phyloP scores from a whole-genome alignment of 1,284 basidiomycete genomes.

The Sparassis latifolia region DNA sequence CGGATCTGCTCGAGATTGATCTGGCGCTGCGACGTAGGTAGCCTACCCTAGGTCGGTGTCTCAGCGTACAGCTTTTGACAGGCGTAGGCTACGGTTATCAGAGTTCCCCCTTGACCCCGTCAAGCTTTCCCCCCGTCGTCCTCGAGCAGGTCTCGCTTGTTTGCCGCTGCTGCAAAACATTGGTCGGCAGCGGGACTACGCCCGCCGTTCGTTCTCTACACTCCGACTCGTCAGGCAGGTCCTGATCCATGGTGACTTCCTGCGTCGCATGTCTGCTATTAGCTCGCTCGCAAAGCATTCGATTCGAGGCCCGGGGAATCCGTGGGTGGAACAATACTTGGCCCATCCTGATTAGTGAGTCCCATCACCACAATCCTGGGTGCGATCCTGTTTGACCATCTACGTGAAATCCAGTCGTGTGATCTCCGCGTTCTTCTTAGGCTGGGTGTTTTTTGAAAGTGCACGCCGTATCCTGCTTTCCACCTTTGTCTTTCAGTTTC shows the following conservation, averaged over 20 bases:
- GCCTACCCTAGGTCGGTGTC: too few species aligned
- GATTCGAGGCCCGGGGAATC: conserved; percentile 11
- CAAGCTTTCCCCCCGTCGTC: too few species aligned
- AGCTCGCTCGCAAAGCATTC: background rate
- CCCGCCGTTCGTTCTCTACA: background rate
- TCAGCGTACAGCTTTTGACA: too few species aligned
- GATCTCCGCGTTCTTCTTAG: conserved; percentile 41
- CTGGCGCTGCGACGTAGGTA: too few species aligned
- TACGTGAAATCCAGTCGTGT: conserved; percentile 28
- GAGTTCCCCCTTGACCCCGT: too few species aligned
- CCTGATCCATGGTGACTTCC: conserved; percentile 2
- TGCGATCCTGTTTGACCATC: conserved; percentile 1
- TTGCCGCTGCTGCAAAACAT: too few species aligned
- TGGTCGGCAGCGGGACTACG: conserved; percentile 9
- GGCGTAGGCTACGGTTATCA: too few species aligned
- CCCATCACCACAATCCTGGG: conserved; percentile 1
- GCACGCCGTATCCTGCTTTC: conserved; percentile 21
- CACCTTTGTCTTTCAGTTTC: conserved; percentile 1
- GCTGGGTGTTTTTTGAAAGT: conserved; percentile 43
- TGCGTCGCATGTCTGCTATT: conserved; percentile 10
- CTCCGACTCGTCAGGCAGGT: conserved; percentile 5
- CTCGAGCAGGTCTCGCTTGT: too few species aligned
- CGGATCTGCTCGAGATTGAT: too few species aligned
- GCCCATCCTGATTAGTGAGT: conserved; percentile 25
- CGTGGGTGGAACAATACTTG: conserved; percentile 14